Evolutionary conservation across 257 asterid genomes (phyloP).

Genomic region (Lantana camara): DNA sequence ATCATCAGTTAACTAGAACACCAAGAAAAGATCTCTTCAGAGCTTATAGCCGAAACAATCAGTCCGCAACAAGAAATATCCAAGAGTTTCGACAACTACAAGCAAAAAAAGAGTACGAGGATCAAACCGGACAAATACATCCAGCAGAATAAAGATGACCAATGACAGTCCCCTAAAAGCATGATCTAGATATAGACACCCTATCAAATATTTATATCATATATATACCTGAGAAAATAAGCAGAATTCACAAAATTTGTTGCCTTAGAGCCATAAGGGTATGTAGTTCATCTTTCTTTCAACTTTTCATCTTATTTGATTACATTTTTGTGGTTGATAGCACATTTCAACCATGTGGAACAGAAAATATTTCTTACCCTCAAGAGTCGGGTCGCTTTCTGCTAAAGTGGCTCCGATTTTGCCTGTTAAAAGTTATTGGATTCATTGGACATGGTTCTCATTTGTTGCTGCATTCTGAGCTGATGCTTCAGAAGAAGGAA

Average conservation of each 20-base stretch:
- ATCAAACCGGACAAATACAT: not conserved
- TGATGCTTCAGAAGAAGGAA: constrained; percentile 18
- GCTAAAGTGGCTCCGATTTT: not conserved
- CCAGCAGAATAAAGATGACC: not conserved
- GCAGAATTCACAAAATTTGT: constrained; percentile 24
- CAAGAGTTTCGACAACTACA: not conserved
- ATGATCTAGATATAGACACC: constrained; percentile 25
- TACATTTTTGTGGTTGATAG: not conserved
- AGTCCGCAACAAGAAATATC: too few species aligned
- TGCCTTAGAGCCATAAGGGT: constrained; percentile 12
- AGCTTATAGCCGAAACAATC: not conserved
- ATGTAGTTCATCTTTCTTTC: constrained; percentile 6
- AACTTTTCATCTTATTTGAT: constrained; percentile 6
- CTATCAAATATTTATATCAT: not conserved
- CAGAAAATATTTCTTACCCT: not conserved
- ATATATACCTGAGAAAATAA: not conserved
- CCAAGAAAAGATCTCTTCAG: not conserved
- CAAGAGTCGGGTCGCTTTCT: not conserved
- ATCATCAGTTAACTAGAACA: too few species aligned
- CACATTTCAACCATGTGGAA: not conserved
- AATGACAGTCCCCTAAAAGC: not conserved
- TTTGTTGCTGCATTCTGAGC: constrained; percentile 17
- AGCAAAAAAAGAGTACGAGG: not conserved
- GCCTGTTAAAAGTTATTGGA: not conserved
- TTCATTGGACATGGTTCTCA: constrained; percentile 22